Evolutionary conservation across 2,329 filamentous ascomycete species (phyloP).

Genomic region (Penicillium sp.): DNA sequence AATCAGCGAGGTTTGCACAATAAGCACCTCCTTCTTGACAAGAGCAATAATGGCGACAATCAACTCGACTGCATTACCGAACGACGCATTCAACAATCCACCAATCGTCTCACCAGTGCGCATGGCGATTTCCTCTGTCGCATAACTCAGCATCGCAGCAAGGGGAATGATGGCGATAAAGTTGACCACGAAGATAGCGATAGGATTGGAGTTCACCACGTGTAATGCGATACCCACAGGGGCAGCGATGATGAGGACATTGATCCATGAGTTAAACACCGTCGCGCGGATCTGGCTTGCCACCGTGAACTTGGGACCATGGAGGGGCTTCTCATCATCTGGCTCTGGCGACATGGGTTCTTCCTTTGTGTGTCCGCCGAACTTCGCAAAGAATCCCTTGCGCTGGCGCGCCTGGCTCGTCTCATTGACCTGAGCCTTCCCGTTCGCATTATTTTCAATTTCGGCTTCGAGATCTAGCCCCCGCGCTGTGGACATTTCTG

Average conservation of each 20-base stretch:
- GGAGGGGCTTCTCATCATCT: constrained; percentile 17
- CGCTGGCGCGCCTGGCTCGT: constrained; percentile 28
- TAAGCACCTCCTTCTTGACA: constrained; percentile 70
- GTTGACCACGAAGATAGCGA: constrained; percentile 81
- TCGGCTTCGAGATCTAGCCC: constrained; percentile 15
- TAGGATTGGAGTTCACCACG: constrained; percentile 60
- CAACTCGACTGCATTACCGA: constrained; percentile 86
- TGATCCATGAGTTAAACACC: constrained; percentile 82
- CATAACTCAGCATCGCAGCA: constrained; percentile 81
- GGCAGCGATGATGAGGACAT: constrained; percentile 74
- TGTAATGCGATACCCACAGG: constrained; percentile 78
- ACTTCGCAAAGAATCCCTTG: constrained; percentile 24
- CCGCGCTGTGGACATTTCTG: not conserved
- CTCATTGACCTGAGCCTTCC: not conserved
- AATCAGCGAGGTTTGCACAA: constrained; percentile 90
- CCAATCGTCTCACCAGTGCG: constrained; percentile 79
- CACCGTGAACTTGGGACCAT: constrained; percentile 40
- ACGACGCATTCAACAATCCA: constrained; percentile 85
- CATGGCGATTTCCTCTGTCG: constrained; percentile 82
- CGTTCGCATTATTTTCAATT: not conserved
- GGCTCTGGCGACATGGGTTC: not conserved
- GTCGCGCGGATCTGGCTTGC: constrained; percentile 60
- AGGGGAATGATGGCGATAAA: constrained; percentile 92
- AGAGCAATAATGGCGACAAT: constrained; percentile 88
- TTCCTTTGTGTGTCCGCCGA: constrained; percentile 10